A percentile compares a stretch with the other conserved stretches of the same genome.
Conservation (phyloP, 2,329 filamentous ascomycete genomes). For the Cyphellophora europaea region DNA sequence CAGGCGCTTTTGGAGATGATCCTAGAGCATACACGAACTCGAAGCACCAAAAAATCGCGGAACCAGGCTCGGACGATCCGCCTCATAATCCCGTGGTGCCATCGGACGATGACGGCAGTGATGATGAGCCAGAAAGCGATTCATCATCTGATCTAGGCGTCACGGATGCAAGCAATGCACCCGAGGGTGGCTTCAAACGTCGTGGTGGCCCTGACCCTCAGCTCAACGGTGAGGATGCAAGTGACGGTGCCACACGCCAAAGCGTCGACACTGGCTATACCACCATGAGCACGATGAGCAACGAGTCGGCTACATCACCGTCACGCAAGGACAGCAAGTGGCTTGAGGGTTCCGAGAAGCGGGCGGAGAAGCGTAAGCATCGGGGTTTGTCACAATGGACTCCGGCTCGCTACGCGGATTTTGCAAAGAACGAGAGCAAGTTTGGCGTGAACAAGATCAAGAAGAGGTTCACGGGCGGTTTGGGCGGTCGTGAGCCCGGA, state of each 20-base stretch:
- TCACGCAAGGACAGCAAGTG: constrained; percentile 15
- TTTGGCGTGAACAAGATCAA: constrained; percentile 68
- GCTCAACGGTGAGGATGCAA: constrained; percentile 14
- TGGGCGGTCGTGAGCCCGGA: constrained; percentile 76
- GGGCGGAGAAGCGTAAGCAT: constrained; percentile 67
- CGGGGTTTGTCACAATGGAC: constrained; percentile 93
- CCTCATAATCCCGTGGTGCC: constrained; percentile 43
- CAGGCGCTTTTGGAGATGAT: constrained; percentile 72
- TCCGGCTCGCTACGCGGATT: constrained; percentile 74
- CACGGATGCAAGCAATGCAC: constrained; percentile 40
- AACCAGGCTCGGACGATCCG: constrained; percentile 44
- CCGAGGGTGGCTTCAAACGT: constrained; percentile 17
- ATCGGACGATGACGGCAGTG: constrained; percentile 27
- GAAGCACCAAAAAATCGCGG: constrained; percentile 43
- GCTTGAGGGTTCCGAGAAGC: constrained; percentile 29
- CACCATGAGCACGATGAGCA: constrained; percentile 15
- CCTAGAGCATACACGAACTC: constrained; percentile 52
- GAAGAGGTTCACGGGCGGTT: constrained; percentile 59
- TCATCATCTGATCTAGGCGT: constrained; percentile 47
- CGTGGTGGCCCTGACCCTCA: constrained; percentile 8
- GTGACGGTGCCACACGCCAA: constrained; percentile 11
- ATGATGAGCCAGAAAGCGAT: constrained; percentile 20
- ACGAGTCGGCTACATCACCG: constrained; percentile 9
- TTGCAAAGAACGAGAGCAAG: constrained; percentile 79
- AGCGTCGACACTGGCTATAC: constrained; percentile 21